These are phyloP conservation scores for Neopestalotiopsis sp. DNA, from an alignment of 2,329 filamentous ascomycete genomes.

Conservation along the genomic window DNA sequence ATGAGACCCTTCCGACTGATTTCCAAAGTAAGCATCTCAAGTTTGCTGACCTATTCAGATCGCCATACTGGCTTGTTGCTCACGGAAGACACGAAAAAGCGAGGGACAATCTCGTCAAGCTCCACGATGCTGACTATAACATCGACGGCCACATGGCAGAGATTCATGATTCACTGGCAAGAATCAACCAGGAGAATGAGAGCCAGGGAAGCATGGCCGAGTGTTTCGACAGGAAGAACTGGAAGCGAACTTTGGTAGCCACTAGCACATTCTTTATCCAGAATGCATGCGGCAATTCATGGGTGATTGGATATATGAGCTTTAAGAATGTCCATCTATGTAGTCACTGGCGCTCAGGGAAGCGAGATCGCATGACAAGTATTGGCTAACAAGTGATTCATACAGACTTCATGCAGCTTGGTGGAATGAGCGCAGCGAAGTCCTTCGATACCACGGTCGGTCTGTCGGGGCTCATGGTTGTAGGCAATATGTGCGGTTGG, in stretches of 20 bases:
- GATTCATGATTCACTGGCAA: slow-evolving; percentile 31
- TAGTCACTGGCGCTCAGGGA: not conserved
- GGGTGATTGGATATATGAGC: slow-evolving; percentile 35
- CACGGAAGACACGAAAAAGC: slow-evolving; percentile 33
- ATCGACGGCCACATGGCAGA: slow-evolving; percentile 37
- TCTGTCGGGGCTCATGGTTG: slow-evolving; percentile 32
- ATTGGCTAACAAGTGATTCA: not conserved
- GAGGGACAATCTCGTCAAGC: slow-evolving; percentile 31
- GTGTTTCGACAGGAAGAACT: slow-evolving; percentile 27
- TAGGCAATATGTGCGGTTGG: slow-evolving; percentile 39
- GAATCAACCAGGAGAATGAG: slow-evolving; percentile 28
- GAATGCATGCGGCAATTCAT: slow-evolving; percentile 33
- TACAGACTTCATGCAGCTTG: slow-evolving; percentile 33
- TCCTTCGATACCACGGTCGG: slow-evolving; percentile 33
- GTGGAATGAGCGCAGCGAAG: slow-evolving; percentile 28
- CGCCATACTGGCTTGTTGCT: slow-evolving; percentile 36
- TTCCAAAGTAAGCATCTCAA: not conserved
- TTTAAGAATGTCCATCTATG: not conserved
- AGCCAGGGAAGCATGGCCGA: slow-evolving; percentile 25
- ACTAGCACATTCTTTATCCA: slow-evolving; percentile 36
- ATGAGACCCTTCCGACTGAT: not conserved
- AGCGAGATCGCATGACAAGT: not conserved
- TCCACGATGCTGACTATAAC: slow-evolving; percentile 33
- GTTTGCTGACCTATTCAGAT: slow-evolving; percentile 11
- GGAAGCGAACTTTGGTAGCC: slow-evolving; percentile 30